Conservation (phyloP, 345 rosid genomes). For the Salix koriyanagi region DNA sequence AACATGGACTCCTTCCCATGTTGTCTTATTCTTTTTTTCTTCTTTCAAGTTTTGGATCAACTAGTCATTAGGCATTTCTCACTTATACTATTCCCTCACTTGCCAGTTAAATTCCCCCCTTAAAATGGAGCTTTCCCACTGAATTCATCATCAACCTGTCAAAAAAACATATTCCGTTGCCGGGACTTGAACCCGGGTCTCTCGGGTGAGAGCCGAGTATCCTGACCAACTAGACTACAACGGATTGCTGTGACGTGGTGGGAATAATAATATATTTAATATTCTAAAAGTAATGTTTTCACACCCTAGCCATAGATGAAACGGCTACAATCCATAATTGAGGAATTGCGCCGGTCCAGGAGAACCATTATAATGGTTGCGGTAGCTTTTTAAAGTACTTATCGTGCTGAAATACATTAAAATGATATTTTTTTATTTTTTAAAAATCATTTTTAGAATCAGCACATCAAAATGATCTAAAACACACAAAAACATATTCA, state of each 20-base stretch:
- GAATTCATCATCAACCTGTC: background rate
- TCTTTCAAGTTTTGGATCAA: background rate
- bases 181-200: constrained; percentile 72
- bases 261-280: no score
- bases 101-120: background rate
- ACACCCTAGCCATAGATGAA: rapidly evolving
- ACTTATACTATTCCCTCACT: background rate
- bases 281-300: rapidly evolving
- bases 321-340: background rate
- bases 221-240: constrained; percentile 64
- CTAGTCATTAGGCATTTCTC: background rate
- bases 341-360: background rate
- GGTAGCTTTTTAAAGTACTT: no score
- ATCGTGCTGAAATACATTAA: no score
- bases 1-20: background rate
- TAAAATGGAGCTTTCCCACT: background rate
- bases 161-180: constrained; percentile 30
- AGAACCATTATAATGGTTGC: no score
- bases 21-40: background rate
- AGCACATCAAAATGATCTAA: no score
- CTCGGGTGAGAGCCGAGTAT: constrained; percentile 77
- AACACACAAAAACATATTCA: no score
- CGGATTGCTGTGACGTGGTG: background rate
- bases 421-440: no score
- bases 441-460: no score